Percentiles rank a stretch among this genome's conserved stretches.
phyloP scores from a whole-genome alignment of 257 asterid species.

The Solanum boliviense region DNA sequence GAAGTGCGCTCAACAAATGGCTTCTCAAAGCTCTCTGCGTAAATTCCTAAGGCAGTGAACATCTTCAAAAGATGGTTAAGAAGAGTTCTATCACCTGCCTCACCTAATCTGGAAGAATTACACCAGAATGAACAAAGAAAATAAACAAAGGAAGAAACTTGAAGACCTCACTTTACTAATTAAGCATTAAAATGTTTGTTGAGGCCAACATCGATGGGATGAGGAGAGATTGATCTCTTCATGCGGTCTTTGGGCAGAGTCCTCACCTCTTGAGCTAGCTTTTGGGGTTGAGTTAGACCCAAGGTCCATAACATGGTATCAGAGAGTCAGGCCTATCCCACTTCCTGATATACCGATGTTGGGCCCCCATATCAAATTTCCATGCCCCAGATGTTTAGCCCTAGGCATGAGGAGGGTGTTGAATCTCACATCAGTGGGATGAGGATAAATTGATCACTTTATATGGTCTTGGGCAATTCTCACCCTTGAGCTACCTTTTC shows the following conservation, averaged over 20 bases:
- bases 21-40: constrained; percentile 86
- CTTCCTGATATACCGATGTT: not conserved
- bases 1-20: constrained; percentile 88
- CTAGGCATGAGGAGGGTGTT: not conserved
- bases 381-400: not conserved
- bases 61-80: constrained; percentile 96
- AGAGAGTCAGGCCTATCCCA: not conserved
- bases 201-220: not conserved
- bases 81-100: constrained; percentile 89
- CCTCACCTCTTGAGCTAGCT: not conserved
- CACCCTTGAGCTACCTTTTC: not conserved
- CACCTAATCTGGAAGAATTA: constrained; percentile 55
- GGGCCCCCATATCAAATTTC: not conserved
- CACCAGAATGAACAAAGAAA: constrained; percentile 1
- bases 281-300: not conserved
- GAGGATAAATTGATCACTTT: not conserved
- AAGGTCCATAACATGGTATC: not conserved
- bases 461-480: not conserved
- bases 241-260: not conserved
- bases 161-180: not conserved
- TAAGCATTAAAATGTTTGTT: not conserved
- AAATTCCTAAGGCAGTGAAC: constrained; percentile 95
- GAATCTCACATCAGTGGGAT: not conserved
- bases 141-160: not conserved
- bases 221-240: not conserved